These are phyloP conservation scores for Heteromeles arbutifolia DNA, from an alignment of 306 rosid species.

Conservation along the genomic window DNA sequence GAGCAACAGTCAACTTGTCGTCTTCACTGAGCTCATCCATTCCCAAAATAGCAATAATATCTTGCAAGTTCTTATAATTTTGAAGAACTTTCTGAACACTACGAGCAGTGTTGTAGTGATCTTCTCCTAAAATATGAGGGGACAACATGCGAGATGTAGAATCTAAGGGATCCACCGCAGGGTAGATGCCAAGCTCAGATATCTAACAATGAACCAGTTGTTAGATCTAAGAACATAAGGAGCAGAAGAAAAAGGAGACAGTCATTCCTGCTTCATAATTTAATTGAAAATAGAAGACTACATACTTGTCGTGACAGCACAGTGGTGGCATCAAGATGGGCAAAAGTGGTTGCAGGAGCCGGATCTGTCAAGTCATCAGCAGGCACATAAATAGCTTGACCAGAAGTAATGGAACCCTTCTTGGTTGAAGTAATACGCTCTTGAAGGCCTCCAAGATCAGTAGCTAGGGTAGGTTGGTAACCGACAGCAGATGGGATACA, in stretches of 20 bases:
- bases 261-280: background rate
- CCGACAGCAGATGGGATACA: constrained; percentile 99
- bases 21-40: constrained; percentile 99
- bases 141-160: constrained; percentile 99
- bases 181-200: constrained; percentile 96
- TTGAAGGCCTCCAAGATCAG: constrained; percentile 97
- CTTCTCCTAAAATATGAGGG: constrained; percentile 91
- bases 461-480: constrained; percentile 95
- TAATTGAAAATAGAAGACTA: background rate
- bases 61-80: constrained; percentile 94
- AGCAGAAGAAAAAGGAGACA: background rate
- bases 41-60: constrained; percentile 98
- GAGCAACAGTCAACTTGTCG: constrained; percentile 90
- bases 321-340: constrained; percentile 99
- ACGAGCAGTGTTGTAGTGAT: constrained; percentile 88
- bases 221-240: background rate
- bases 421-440: constrained; percentile 96
- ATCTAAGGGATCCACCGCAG: constrained; percentile 90
- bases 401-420: constrained; percentile 97
- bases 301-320: constrained; percentile 86
- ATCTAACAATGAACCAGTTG: constrained; percentile 33
- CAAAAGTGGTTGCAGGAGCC: constrained; percentile 96
- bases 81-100: constrained; percentile 93
- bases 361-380: constrained; percentile 99
- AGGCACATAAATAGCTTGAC: constrained; percentile 97